Evolutionary conservation across 1,284 basidiomycete genomes (phyloP).

Genomic region (Blastosporella zonata): DNA sequence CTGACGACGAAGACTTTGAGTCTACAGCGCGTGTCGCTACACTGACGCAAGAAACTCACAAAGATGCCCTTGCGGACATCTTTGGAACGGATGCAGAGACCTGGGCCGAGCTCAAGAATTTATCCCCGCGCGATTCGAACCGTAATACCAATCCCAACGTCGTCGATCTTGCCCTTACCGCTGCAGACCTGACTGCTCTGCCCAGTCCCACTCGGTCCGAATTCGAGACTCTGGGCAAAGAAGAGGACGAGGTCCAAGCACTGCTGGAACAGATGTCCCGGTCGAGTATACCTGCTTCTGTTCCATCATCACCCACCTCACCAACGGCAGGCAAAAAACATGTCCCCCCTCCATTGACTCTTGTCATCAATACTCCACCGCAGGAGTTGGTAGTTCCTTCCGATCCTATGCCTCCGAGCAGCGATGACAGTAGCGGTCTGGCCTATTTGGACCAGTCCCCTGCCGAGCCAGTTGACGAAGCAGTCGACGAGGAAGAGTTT

Average conservation of each 20-base stretch:
- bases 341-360: slow-evolving; percentile 50
- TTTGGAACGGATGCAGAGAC: slow-evolving; percentile 59
- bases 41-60: slow-evolving; percentile 22
- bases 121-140: slow-evolving; percentile 23
- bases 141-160: slow-evolving; percentile 41
- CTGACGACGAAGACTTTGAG: slow-evolving; percentile 30
- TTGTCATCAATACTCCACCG: slow-evolving; percentile 33
- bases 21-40: slow-evolving; percentile 32
- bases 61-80: slow-evolving; percentile 37
- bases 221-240: slow-evolving; percentile 29
- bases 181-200: slow-evolving; percentile 40
- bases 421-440: slow-evolving; percentile 24
- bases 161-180: slow-evolving; percentile 53
- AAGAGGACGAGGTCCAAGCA: slow-evolving; percentile 46
- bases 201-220: slow-evolving; percentile 34
- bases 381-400: slow-evolving; percentile 24
- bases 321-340: slow-evolving; percentile 29
- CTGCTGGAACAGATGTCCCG: slow-evolving; percentile 43
- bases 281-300: slow-evolving; percentile 30
- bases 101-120: slow-evolving; percentile 52
- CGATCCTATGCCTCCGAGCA: slow-evolving; percentile 26
- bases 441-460: slow-evolving; percentile 30
- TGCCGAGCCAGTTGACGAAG: slow-evolving; percentile 17
- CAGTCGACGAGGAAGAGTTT: slow-evolving; percentile 24
- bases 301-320: slow-evolving; percentile 26